These are phyloP conservation scores for Hymenoscyphus infarciens DNA, from an alignment of 2,329 filamentous ascomycete species.

Conservation along the genomic window DNA sequence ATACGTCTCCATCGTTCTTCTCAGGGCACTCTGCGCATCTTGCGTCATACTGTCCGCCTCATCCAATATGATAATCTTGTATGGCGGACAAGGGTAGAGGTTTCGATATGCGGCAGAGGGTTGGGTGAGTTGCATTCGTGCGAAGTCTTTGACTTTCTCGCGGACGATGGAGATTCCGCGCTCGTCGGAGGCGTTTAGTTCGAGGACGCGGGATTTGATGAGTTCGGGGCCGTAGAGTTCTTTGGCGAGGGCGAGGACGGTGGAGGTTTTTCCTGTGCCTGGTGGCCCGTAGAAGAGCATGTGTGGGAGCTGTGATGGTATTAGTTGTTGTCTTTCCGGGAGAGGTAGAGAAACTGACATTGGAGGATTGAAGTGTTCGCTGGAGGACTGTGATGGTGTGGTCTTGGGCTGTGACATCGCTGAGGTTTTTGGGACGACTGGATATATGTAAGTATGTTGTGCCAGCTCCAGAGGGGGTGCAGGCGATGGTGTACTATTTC, in stretches of 20 bases:
- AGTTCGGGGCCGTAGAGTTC: constrained; percentile 96
- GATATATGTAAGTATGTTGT: constrained; percentile 32
- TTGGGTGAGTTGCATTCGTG: constrained; percentile 87
- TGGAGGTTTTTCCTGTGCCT: constrained; percentile 96
- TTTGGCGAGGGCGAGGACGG: constrained; percentile 93
- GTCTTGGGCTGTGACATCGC: constrained; percentile 95
- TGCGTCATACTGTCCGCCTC: constrained; percentile 99
- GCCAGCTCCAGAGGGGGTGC: background rate
- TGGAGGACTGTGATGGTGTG: constrained; percentile 93
- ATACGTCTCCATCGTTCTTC: constrained; percentile 98
- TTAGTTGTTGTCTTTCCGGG: constrained; percentile 17
- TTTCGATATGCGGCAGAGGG: constrained; percentile 62
- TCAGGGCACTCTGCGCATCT: constrained; percentile 88
- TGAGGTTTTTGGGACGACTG: constrained; percentile 88
- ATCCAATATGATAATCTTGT: constrained; percentile 98
- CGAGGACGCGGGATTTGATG: constrained; percentile 89
- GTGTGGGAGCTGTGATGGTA: constrained; percentile 70
- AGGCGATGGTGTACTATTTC: constrained; percentile 73
- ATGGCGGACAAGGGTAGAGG: constrained; percentile 88
- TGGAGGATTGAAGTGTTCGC: constrained; percentile 89
- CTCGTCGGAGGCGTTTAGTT: constrained; percentile 98
- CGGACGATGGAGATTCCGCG: constrained; percentile 95
- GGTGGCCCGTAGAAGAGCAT: constrained; percentile 99
- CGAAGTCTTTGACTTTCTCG: constrained; percentile 98
- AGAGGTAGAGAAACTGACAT: constrained; percentile 49